Conservation (phyloP, 345 rosid species). For the Eucalyptus cladocalyx region DNA sequence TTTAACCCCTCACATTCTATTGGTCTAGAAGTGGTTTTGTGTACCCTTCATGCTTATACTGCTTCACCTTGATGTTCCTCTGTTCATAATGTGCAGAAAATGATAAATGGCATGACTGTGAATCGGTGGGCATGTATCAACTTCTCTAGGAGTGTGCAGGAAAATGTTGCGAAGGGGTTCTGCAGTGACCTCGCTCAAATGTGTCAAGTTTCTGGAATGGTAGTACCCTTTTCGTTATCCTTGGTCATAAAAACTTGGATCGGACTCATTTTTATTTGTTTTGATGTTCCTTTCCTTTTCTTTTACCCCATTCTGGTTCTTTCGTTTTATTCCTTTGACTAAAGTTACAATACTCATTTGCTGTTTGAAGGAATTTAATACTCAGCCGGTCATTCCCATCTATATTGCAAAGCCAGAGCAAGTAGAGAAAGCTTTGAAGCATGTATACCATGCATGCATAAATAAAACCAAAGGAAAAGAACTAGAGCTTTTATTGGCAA, state of each 20-base stretch:
- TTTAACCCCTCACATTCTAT: not conserved
- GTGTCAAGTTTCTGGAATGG: constrained; percentile 99
- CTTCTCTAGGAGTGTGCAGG: constrained; percentile 95
- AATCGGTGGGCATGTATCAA: constrained; percentile 95
- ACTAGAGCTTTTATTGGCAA: constrained; percentile 81
- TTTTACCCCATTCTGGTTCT: not conserved
- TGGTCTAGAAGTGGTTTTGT: not conserved
- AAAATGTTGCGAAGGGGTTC: constrained; percentile 81
- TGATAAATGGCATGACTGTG: constrained; percentile 98
- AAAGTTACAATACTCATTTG: not conserved
- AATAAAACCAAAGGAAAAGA: constrained; percentile 95
- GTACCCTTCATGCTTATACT: not conserved
- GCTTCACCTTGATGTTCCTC: not conserved
- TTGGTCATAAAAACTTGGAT: not conserved
- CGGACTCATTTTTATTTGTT: not conserved
- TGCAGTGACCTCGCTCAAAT: constrained; percentile 91
- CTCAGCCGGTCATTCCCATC: constrained; percentile 88
- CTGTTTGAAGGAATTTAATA: constrained; percentile 62
- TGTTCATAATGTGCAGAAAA: constrained; percentile 40
- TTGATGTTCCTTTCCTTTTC: not conserved
- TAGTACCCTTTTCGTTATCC: constrained; percentile 1
- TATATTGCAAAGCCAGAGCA: constrained; percentile 90
- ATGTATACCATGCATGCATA: constrained; percentile 69
- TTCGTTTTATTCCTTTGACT: not conserved
- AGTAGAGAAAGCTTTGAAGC: constrained; percentile 95